phyloP scores from a whole-genome alignment of 2,329 filamentous ascomycete genomes.

The Sclerotinia minor region DNA sequence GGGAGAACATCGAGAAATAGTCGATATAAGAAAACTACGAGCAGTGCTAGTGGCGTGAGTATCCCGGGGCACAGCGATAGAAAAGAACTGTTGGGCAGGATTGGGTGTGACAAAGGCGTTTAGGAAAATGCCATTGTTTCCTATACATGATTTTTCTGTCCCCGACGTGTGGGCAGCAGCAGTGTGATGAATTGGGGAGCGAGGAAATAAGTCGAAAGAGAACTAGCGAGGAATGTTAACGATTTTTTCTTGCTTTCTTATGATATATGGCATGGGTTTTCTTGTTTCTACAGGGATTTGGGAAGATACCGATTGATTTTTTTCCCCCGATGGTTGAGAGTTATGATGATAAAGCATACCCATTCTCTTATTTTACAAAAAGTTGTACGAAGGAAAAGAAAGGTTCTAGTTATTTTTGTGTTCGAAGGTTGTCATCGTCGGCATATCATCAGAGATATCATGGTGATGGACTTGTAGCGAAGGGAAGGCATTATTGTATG shows the following conservation, averaged over 20 bases:
- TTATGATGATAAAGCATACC: conserved; percentile 22
- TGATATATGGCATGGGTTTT: conserved; percentile 17
- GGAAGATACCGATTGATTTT: conserved; percentile 9
- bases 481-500: conserved; percentile 5
- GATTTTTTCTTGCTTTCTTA: conserved; percentile 8
- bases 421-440: conserved; percentile 5
- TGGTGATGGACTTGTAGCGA: not conserved
- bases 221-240: not conserved
- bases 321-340: not conserved
- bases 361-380: conserved; percentile 10
- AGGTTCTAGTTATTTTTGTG: not conserved
- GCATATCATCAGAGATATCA: conserved; percentile 12
- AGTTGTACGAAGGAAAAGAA: conserved; percentile 1
- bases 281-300: conserved; percentile 17
- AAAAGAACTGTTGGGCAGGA: conserved; percentile 42
- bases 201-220: not conserved
- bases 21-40: conserved; percentile 38
- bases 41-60: conserved; percentile 40
- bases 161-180: not conserved
- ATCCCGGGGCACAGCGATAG: conserved; percentile 40
- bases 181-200: conserved; percentile 1
- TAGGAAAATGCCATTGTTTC: conserved; percentile 27
- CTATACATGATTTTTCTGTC: not conserved
- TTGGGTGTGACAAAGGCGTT: conserved; percentile 43
- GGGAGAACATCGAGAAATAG: conserved; percentile 41